Evolutionary conservation across 176 grass and related monocot genomes (phyloP).

Genomic region (Aegilops speltoides): DNA sequence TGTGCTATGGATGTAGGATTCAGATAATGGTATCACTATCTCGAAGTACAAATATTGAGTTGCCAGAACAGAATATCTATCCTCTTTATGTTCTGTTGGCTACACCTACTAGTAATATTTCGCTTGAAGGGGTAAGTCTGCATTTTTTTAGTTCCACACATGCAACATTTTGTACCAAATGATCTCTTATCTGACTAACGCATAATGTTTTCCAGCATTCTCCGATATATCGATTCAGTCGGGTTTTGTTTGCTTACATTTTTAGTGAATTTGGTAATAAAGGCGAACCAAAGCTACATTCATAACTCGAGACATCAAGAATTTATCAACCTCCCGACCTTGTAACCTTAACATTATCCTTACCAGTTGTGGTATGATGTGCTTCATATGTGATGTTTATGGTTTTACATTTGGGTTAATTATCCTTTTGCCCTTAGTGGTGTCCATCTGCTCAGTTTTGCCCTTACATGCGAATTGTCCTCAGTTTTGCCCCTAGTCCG

Average conservation of each 20-base stretch:
- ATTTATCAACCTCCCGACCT: conserved; percentile 55
- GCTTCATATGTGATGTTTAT: conserved; percentile 29
- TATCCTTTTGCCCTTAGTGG: no score
- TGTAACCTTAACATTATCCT: conserved; percentile 79
- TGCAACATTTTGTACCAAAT: conserved; percentile 7
- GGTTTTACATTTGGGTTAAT: conserved; percentile 22
- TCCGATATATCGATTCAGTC: conserved; percentile 65
- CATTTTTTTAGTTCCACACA: background rate
- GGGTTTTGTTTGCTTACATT: conserved; percentile 49
- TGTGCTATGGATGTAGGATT: conserved; percentile 65
- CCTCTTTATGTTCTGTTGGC: conserved; percentile 85
- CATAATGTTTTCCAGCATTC: conserved; percentile 53
- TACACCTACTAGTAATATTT: conserved; percentile 58
- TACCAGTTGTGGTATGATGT: conserved; percentile 66
- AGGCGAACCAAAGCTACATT: conserved; percentile 73
- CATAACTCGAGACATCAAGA: conserved; percentile 77
- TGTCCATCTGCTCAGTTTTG: no score
- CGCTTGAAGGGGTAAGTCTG: conserved; percentile 63
- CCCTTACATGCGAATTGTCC: no score
- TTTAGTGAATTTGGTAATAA: conserved; percentile 73
- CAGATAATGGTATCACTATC: conserved; percentile 81
- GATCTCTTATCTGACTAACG: conserved; percentile 31
- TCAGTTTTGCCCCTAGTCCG: no score
- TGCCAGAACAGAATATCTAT: conserved; percentile 54
- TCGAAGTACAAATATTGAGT: conserved; percentile 53